Percentiles rank a stretch among this genome's conserved stretches.
Evolutionary conservation across 495 filamentous ascomycete genomes (phyloP).

Genomic region (Extremus antarcticus): DNA sequence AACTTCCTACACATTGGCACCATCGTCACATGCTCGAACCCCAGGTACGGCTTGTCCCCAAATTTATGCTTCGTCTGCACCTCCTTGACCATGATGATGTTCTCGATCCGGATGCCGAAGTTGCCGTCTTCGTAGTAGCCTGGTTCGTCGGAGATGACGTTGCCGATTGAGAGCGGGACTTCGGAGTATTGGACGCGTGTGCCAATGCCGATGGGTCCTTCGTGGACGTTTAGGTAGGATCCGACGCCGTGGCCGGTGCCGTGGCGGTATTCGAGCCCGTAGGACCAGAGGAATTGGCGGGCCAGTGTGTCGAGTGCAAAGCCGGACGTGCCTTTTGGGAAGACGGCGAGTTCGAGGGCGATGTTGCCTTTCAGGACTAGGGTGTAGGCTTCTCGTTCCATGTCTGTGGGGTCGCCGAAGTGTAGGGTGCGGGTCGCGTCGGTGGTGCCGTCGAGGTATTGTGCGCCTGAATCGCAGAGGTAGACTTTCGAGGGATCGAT

Average conservation of each 20-base stretch:
- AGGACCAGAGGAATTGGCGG: constrained; percentile 83
- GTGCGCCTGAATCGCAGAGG: constrained; percentile 92
- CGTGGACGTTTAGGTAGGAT: constrained; percentile 89
- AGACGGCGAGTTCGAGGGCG: constrained; percentile 73
- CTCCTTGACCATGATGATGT: constrained; percentile 79
- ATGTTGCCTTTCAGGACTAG: constrained; percentile 95
- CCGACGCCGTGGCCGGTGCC: constrained; percentile 96
- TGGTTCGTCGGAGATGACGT: constrained; percentile 90
- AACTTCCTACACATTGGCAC: constrained; percentile 85
- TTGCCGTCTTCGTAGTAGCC: constrained; percentile 97
- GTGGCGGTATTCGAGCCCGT: constrained; percentile 90
- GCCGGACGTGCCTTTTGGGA: constrained; percentile 89
- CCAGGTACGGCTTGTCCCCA: constrained; percentile 85
- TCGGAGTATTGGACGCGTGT: constrained; percentile 85
- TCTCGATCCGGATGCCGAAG: constrained; percentile 98
- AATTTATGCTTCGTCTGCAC: constrained; percentile 76
- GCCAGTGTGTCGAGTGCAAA: constrained; percentile 85
- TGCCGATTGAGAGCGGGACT: constrained; percentile 78
- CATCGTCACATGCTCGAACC: constrained; percentile 97
- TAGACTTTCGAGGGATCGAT: constrained; percentile 86
- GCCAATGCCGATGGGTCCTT: constrained; percentile 93
- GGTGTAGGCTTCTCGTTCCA: constrained; percentile 87
- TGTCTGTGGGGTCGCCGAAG: constrained; percentile 73
- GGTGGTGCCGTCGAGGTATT: constrained; percentile 92
- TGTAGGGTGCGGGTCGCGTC: constrained; percentile 93